Conservation (phyloP, 163 green algal species). For the Scenedesmus sp. region DNA sequence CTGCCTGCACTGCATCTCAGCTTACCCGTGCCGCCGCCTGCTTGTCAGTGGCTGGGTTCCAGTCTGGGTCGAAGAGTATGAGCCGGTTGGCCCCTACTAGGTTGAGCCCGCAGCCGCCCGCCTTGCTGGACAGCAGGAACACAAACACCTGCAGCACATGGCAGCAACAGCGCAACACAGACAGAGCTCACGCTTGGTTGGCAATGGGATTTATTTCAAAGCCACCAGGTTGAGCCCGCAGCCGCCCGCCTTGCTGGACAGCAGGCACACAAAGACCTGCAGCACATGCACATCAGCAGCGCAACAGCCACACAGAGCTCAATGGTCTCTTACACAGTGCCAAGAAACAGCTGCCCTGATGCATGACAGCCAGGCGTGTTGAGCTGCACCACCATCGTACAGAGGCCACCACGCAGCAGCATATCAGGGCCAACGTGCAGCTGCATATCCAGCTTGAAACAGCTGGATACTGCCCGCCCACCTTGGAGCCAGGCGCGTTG, state of each 20-base stretch:
- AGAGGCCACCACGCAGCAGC: no score
- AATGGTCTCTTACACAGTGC: neutral
- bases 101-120: conserved; percentile 98
- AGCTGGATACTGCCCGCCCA: no score
- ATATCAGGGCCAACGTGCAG: no score
- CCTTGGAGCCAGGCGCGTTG: no score
- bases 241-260: conserved; percentile 95
- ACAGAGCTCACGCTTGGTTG: neutral
- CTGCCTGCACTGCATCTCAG: neutral
- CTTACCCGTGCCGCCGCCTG: conserved; percentile 83
- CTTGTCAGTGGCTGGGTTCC: conserved; percentile 94
- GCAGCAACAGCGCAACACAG: neutral
- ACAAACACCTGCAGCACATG: conserved; percentile 87
- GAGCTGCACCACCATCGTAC: no score
- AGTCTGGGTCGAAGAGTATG: conserved; percentile 97
- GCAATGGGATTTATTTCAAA: no score
- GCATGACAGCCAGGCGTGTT: no score
- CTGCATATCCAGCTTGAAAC: no score
- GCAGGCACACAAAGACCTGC: conserved; percentile 96
- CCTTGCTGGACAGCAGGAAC: conserved; percentile 97
- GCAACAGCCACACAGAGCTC: neutral
- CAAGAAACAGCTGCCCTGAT: no score
- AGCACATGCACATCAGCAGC: conserved; percentile 18
- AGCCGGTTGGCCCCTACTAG: conserved; percentile 89
- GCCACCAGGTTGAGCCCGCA: conserved; percentile 98